Base-by-base conservation (phyloP, 176 grass and related monocot genomes). In the Saccharum officinarum region DNA sequence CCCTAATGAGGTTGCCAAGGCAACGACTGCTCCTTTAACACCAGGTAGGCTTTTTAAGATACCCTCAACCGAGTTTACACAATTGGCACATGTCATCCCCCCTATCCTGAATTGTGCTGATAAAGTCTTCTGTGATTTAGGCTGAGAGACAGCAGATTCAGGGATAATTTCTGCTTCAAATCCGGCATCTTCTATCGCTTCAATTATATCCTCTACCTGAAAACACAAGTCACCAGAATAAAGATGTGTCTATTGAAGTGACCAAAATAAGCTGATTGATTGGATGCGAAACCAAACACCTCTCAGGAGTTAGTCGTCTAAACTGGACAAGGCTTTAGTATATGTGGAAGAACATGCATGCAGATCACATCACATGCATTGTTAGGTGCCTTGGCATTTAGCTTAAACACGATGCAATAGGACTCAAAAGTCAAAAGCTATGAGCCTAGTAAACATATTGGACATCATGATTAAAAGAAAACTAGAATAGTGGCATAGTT, bases 31-130 rank as follows among this genome's bases (percentile, higher is more conserved):
- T 81, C 89, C 89, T 89, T 92, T 92, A 76, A 99, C 88, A 67
- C 97, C 97, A 15, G 97, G 90, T 85, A 92, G 79, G 62, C 88
- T 99, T 17, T 46, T 85, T 57, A 99, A 87, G 86, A 99, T 99
- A 28, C 88, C 88, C 91, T 99, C 97, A 38, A 99, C 88, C 1
- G 97, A 99, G 75, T 92, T 99, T 18, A 96, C 93, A 86, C 97
- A 99, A 76, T 92, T 94, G 34, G 97, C 92, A 42, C 97, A 99
- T 47, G 93, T 99, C 97, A 99, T 99, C 70, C 97, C 97, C 20
- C 93, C 92, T 89, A 99, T 99, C 49, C 84, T 93, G 88, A 99
- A 99, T 49, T 99, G 97, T 41, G 86, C 93, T 34, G 92, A 91
- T 40, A 99, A 84, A 49, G 82, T 84, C 45, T 92, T 94, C 76